Percentiles rank a stretch among this genome's conserved stretches.
Evolutionary conservation across 176 grass and related monocot species (phyloP).

Genomic region (Aegilops sharonensis): DNA sequence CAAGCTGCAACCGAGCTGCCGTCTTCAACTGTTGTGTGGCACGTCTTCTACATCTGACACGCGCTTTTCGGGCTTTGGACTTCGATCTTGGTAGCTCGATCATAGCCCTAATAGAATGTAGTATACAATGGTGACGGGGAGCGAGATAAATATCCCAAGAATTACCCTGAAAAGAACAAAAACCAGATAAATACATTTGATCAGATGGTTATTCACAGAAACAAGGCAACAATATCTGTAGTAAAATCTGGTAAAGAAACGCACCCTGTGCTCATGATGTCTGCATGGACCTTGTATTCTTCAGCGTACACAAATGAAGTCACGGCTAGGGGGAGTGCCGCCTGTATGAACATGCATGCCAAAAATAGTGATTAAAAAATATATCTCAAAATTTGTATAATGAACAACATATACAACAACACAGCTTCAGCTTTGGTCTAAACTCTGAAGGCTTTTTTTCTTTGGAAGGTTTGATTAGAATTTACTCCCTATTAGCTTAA

Average conservation of each 20-base stretch:
- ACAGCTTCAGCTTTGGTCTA: too few relatives aligned
- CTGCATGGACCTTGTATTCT: conserved; percentile 82
- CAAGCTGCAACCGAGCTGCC: neutral
- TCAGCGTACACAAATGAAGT: conserved; percentile 89
- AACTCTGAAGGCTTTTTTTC: too few relatives aligned
- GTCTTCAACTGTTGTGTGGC: neutral
- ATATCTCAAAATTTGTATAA: neutral
- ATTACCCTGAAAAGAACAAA: conserved; percentile 56
- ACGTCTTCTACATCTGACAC: neutral
- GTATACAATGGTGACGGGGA: conserved; percentile 79
- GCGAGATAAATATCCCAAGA: conserved; percentile 71
- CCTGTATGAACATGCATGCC: conserved; percentile 30
- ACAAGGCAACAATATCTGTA: neutral
- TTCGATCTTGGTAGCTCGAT: neutral
- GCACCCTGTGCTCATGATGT: conserved; percentile 97
- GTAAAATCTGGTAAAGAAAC: neutral
- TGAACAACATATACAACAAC: neutral
- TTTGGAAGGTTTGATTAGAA: too few relatives aligned
- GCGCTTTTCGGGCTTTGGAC: neutral
- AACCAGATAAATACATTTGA: neutral
- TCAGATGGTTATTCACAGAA: neutral
- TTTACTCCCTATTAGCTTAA: too few relatives aligned
- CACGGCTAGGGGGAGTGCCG: conserved; percentile 77
- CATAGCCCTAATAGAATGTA: conserved; percentile 55
- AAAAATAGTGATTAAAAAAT: neutral